Percentiles rank a stretch among this genome's conserved stretches.
phyloP scores from a whole-genome alignment of 2,329 filamentous ascomycete species.

The Capronia epimyces region DNA sequence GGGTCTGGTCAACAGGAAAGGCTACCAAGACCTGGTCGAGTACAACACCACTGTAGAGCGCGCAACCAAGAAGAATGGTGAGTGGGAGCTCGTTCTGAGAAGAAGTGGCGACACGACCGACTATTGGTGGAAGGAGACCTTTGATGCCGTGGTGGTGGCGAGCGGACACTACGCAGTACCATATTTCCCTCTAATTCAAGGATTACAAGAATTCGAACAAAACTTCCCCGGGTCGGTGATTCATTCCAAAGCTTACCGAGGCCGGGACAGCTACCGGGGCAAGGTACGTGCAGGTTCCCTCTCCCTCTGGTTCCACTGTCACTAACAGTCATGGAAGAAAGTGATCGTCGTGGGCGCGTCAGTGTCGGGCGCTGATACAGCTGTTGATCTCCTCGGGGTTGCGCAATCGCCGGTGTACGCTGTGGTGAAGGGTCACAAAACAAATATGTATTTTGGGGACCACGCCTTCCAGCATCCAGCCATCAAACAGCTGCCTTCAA shows the following conservation, averaged over 20 bases:
- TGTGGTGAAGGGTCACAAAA: conserved; percentile 48
- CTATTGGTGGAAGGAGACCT: conserved; percentile 59
- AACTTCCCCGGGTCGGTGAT: conserved; percentile 40
- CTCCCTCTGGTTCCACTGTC: not conserved
- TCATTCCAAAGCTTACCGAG: conserved; percentile 46
- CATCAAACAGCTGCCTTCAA: conserved; percentile 51
- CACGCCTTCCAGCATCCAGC: conserved; percentile 60
- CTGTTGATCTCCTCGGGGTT: conserved; percentile 47
- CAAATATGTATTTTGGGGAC: conserved; percentile 51
- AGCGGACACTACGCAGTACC: conserved; percentile 58
- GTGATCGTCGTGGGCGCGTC: conserved; percentile 60
- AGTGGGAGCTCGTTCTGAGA: conserved; percentile 1
- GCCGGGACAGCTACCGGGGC: conserved; percentile 33
- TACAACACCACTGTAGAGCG: conserved; percentile 56
- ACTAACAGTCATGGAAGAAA: conserved; percentile 36
- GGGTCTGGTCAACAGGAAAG: conserved; percentile 50
- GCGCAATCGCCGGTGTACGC: conserved; percentile 48
- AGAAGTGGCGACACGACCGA: conserved; percentile 37
- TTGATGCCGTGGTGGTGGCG: conserved; percentile 57
- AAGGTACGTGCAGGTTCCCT: conserved; percentile 1
- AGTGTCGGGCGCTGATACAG: conserved; percentile 60
- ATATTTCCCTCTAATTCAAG: conserved; percentile 46
- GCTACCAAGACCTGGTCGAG: conserved; percentile 43
- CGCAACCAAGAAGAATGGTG: conserved; percentile 45
- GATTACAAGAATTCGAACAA: conserved; percentile 38